Base-by-base conservation (phyloP, 2,329 filamentous ascomycete species). In the Fusarium equiseti region DNA sequence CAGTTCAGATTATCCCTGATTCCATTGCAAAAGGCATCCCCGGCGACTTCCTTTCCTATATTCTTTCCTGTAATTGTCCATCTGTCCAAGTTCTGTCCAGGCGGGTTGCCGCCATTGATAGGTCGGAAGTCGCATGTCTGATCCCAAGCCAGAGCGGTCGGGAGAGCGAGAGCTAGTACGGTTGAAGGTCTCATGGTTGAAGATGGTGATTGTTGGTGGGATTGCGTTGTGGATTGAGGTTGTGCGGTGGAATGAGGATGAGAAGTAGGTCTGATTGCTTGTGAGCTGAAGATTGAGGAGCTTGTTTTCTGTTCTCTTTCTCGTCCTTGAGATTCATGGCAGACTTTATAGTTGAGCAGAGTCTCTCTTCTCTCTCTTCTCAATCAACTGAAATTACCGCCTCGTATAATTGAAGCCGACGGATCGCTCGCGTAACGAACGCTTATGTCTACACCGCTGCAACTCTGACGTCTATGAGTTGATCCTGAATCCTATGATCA, bases 51-150 rank as follows among this genome's bases (percentile, higher is more conserved):
- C 2, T 55, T 20, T 16, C 52, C 52, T 6, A 55, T 45, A 5
- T 55, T 8, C 29, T 55, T 55, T 45, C 40, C 52, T 6, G 52
- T 54, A 20, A 44, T 54, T 45, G 40, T 54, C 52, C 52, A 54
- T 35, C 3, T 3, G 0, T 11, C 4, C n/a, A 6, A 15, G 52
- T 35, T 55, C 27, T 45, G 29, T 35, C 52, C 40, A 4, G 16
- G 6, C 9, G 16, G 15, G 42, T 45, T 45, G 11, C 20, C 40
- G 20, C 40, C 40, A 8, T 54, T n/a, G 16, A 54, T 2, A 45
- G 27, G 27, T 16, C 16, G 10, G 3, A 10, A 54, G 27, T 44
- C 27, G 42, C 52, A 45, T 22, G 10, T 35, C 29, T 55, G 52
- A 8, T 55, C 52, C 15, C 7, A 20, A 5, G 52, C 42, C 29